phyloP scores from a whole-genome alignment of 2,329 filamentous ascomycete genomes.

The Hymenoscyphus scutula region DNA sequence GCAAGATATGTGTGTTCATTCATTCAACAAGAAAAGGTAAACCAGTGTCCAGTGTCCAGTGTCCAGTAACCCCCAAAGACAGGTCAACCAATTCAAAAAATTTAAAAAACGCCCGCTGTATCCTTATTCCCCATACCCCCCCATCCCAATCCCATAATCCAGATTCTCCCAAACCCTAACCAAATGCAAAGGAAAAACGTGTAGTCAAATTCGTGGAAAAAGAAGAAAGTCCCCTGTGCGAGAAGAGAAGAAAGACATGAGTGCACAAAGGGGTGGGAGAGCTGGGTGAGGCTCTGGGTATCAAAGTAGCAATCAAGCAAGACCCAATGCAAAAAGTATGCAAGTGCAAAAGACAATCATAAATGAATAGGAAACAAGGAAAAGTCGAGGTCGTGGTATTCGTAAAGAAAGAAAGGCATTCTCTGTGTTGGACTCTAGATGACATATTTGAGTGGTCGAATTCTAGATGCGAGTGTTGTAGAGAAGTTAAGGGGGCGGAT shows the following conservation, averaged over 20 bases:
- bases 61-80: too few relatives aligned
- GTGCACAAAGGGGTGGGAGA: constrained; percentile 21
- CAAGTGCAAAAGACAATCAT: background rate
- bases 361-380: background rate
- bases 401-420: background rate
- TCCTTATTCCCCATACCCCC: too few relatives aligned
- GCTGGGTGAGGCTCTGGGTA: constrained; percentile 34
- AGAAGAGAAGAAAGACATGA: background rate
- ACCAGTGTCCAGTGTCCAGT: background rate
- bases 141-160: background rate
- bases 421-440: background rate
- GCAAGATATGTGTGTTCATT: too few relatives aligned
- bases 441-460: background rate
- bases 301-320: constrained; percentile 25
- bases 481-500: background rate
- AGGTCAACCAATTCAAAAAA: too few relatives aligned
- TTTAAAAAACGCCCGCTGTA: too few relatives aligned
- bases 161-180: background rate
- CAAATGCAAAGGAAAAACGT: background rate
- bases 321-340: constrained; percentile 34
- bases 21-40: too few relatives aligned
- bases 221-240: background rate
- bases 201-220: background rate
- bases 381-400: background rate
- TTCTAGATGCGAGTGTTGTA: background rate